Conservation (phyloP, 2,329 filamentous ascomycete genomes). For the Colletotrichum spinosum region DNA sequence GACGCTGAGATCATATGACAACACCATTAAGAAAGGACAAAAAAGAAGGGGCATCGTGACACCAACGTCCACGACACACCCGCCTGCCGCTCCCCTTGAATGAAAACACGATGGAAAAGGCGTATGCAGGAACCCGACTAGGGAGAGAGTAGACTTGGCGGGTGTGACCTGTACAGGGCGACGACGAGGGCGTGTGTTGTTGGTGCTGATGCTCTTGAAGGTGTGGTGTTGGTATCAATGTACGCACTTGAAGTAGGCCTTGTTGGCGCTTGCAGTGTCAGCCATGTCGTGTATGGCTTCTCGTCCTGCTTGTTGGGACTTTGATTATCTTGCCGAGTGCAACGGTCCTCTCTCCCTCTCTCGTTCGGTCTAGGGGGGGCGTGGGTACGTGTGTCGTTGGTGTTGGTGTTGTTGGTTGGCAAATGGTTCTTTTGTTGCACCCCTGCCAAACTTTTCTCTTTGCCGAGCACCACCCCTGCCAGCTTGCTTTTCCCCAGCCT, state of each 20-base stretch:
- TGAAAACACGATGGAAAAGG: not conserved
- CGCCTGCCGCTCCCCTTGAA: not conserved
- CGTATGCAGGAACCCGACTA: slow-evolving; percentile 35
- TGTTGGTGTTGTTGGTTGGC: not conserved
- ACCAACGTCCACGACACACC: not conserved
- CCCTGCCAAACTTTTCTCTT: slow-evolving; percentile 27
- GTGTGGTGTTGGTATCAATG: not conserved
- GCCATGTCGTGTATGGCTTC: slow-evolving; percentile 12
- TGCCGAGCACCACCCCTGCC: too few relatives aligned
- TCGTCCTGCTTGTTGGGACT: not conserved
- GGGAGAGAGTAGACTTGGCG: slow-evolving; percentile 1
- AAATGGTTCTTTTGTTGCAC: not conserved
- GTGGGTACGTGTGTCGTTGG: not conserved
- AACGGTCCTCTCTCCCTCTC: not conserved
- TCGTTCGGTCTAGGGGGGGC: not conserved
- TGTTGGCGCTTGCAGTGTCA: slow-evolving; percentile 36
- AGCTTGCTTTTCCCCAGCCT: slow-evolving; percentile 27
- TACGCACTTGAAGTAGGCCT: slow-evolving; percentile 38
- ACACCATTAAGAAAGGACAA: too few relatives aligned
- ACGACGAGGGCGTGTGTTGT: not conserved
- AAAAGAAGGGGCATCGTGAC: too few relatives aligned
- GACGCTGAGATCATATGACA: too few relatives aligned
- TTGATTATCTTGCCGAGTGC: not conserved
- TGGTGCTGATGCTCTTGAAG: not conserved
- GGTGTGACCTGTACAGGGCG: not conserved